A percentile compares a stretch with the other conserved stretches of the same genome.
Conservation (phyloP, 352 stramenopile species). For the Globisporangium ultimum region DNA sequence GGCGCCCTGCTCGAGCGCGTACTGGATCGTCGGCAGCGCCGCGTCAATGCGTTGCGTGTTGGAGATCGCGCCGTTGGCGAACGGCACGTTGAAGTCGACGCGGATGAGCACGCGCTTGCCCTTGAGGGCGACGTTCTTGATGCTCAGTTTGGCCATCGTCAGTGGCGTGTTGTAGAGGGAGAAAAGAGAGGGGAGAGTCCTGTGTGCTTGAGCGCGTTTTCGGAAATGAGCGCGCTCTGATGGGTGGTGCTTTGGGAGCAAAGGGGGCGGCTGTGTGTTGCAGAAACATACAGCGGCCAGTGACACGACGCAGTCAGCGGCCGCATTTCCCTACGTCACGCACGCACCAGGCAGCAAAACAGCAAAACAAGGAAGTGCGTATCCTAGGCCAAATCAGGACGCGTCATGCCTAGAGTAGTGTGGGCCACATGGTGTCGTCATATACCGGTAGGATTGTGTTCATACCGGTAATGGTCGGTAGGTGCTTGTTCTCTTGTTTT, state of each 20-base stretch:
- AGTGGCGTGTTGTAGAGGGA: too few relatives aligned
- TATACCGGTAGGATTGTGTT: too few relatives aligned
- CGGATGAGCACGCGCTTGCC: slow-evolving; percentile 98
- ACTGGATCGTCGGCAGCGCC: slow-evolving; percentile 95
- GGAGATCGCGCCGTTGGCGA: slow-evolving; percentile 93
- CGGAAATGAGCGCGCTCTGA: slow-evolving; percentile 27
- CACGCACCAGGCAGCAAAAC: background rate
- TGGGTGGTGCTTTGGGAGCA: background rate
- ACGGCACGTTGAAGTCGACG: slow-evolving; percentile 99
- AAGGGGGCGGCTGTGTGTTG: background rate
- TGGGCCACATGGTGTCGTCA: too few relatives aligned
- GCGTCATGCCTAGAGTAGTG: too few relatives aligned
- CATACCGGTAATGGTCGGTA: too few relatives aligned
- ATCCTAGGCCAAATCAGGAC: too few relatives aligned
- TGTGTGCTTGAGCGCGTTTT: slow-evolving; percentile 25
- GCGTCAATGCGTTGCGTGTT: slow-evolving; percentile 99
- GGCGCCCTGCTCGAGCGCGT: slow-evolving; percentile 96
- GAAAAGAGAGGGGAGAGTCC: background rate
- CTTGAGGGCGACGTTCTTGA: slow-evolving; percentile 93
- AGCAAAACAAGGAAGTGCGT: too few relatives aligned
- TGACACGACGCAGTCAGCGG: slow-evolving; percentile 13
- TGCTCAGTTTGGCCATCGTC: slow-evolving; percentile 83
- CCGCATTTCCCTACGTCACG: slow-evolving; percentile 1
- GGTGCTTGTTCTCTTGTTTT: too few relatives aligned
- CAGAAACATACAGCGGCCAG: slow-evolving; percentile 10